Evolutionary conservation across 1,139 yeast species (phyloP).

Genomic region (Candida buenavistaensis): DNA sequence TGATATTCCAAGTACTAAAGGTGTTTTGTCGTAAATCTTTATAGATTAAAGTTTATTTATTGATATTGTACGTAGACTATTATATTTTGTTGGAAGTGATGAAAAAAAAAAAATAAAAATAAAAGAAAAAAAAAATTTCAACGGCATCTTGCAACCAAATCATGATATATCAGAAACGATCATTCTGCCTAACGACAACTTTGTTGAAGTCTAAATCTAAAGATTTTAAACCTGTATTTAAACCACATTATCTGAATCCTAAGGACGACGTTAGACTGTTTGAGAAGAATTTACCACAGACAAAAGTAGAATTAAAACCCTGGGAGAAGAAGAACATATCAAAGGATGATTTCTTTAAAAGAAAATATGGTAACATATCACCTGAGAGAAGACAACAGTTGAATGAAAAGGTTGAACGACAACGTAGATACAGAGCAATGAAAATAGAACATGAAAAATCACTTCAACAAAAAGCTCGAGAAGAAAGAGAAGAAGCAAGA

Average conservation of each 20-base stretch:
- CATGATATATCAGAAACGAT: constrained; percentile 3
- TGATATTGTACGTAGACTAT: background rate
- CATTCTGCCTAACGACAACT: background rate
- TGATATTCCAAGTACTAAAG: constrained; percentile 96
- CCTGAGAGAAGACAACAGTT: constrained; percentile 29
- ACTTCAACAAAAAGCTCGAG: constrained; percentile 11
- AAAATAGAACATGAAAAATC: constrained; percentile 17
- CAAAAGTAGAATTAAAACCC: constrained; percentile 20
- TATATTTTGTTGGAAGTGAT: background rate
- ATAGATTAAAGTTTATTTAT: no score
- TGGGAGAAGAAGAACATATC: constrained; percentile 41
- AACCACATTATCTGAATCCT: constrained; percentile 20
- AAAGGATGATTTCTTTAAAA: constrained; percentile 43
- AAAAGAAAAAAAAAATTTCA: no score
- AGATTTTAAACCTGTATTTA: constrained; percentile 15
- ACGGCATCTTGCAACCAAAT: no score
- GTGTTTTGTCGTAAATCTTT: constrained; percentile 58
- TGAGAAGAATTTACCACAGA: constrained; percentile 14
- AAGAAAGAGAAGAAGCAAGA: constrained; percentile 9
- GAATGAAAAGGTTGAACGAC: constrained; percentile 38
- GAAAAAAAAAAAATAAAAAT: constrained; percentile 3
- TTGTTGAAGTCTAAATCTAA: constrained; percentile 4
- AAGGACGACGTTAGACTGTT: constrained; percentile 13
- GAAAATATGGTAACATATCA: constrained; percentile 36
- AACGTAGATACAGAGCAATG: constrained; percentile 25